Evolutionary conservation across 2,329 filamentous ascomycete genomes (phyloP).

Genomic region (Botrytis medusae): DNA sequence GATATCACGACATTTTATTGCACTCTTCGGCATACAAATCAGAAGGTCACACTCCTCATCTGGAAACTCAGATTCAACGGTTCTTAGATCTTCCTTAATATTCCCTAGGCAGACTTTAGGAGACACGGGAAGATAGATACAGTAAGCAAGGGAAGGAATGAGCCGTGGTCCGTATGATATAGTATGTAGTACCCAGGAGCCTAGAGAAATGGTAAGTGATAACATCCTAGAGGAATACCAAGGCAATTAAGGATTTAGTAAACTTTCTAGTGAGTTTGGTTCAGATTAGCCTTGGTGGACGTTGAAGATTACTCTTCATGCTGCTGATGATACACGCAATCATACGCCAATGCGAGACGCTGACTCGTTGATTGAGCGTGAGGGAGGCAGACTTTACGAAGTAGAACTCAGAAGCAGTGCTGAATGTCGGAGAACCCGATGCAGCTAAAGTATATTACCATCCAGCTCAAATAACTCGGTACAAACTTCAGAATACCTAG

Average conservation of each 20-base stretch:
- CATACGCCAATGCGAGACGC: neutral
- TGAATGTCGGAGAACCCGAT: neutral
- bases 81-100: neutral
- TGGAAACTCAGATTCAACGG: neutral
- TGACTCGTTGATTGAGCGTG: neutral
- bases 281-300: neutral
- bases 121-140: neutral
- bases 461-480: neutral
- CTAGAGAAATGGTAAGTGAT: neutral
- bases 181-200: neutral
- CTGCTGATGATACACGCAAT: neutral
- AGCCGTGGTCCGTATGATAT: neutral
- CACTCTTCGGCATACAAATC: neutral
- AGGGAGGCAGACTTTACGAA: neutral
- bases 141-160: neutral
- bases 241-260: neutral
- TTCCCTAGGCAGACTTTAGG: neutral
- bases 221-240: neutral
- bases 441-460: neutral
- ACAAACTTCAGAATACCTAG: neutral
- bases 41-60: neutral
- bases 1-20: neutral
- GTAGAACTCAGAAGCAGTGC: neutral
- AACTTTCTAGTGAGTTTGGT: neutral
- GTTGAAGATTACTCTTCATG: constrained; percentile 6